Conservation (phyloP, 208 protist species). For the Leishmania tropica region DNA sequence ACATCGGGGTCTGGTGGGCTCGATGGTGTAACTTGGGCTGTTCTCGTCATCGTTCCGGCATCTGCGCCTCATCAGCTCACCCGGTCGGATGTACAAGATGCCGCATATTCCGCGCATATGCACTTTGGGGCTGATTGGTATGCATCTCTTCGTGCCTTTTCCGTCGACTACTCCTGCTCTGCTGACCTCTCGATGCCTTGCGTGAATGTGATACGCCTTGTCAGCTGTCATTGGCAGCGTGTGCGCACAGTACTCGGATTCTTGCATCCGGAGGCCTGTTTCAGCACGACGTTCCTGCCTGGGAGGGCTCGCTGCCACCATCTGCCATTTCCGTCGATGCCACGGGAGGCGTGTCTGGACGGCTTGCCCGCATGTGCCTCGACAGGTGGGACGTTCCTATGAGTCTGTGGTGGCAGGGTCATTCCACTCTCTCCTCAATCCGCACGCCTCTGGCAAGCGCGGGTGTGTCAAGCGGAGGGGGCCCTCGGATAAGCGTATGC, state of each 20-base stretch:
- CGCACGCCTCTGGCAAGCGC: background rate
- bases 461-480: background rate
- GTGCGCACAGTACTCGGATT: background rate
- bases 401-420: background rate
- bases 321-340: background rate
- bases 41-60: background rate
- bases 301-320: background rate
- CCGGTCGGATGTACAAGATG: background rate
- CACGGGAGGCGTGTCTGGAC: background rate
- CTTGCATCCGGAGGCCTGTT: no score
- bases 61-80: background rate
- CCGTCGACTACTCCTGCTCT: background rate
- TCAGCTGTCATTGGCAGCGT: background rate
- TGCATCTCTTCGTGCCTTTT: background rate
- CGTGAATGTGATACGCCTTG: background rate
- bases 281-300: background rate
- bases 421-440: background rate
- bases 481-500: background rate
- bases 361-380: background rate
- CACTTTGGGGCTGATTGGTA: background rate
- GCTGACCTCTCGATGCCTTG: background rate
- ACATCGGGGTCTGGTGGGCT: background rate
- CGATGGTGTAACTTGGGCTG: background rate
- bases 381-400: background rate
- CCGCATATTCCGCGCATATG: background rate